Percentiles rank a stretch among this genome's conserved stretches.
Conservation (phyloP, 441 rosid genomes). For the Adansonia madagascariensis region DNA sequence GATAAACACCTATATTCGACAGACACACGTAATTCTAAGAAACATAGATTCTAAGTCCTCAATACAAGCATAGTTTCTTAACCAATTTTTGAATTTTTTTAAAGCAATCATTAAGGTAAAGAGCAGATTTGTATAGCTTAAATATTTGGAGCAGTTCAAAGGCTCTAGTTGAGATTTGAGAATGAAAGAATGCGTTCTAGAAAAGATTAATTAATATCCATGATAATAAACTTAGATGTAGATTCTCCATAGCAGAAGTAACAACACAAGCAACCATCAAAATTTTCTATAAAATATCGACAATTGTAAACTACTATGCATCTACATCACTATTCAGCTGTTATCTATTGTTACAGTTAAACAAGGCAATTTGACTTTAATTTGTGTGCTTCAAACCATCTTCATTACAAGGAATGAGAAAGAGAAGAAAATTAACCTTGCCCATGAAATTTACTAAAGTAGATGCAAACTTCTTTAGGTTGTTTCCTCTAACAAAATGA, state of each 20-base stretch:
- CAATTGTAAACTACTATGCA: neutral
- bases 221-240: slow-evolving; percentile 2
- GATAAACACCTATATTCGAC: too few species aligned
- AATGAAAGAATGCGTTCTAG: neutral
- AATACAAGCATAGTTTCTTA: slow-evolving; percentile 2
- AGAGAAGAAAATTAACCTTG: slow-evolving; percentile 59
- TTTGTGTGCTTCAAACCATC: slow-evolving; percentile 5
- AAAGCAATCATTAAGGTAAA: neutral
- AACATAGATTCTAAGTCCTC: too few species aligned
- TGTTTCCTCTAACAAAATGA: slow-evolving; percentile 87
- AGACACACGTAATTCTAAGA: too few species aligned
- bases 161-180: neutral
- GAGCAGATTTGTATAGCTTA: neutral
- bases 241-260: neutral
- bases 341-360: neutral
- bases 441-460: slow-evolving; percentile 82
- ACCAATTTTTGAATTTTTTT: neutral
- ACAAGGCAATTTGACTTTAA: neutral
- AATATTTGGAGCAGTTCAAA: neutral
- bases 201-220: neutral
- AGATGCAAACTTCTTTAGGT: slow-evolving; percentile 72
- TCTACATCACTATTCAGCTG: neutral
- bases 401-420: neutral
- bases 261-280: neutral
- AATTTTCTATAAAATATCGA: neutral